These are phyloP conservation scores for Phoma sp. DNA, from an alignment of 2,329 filamentous ascomycete genomes.

Conservation along the genomic window DNA sequence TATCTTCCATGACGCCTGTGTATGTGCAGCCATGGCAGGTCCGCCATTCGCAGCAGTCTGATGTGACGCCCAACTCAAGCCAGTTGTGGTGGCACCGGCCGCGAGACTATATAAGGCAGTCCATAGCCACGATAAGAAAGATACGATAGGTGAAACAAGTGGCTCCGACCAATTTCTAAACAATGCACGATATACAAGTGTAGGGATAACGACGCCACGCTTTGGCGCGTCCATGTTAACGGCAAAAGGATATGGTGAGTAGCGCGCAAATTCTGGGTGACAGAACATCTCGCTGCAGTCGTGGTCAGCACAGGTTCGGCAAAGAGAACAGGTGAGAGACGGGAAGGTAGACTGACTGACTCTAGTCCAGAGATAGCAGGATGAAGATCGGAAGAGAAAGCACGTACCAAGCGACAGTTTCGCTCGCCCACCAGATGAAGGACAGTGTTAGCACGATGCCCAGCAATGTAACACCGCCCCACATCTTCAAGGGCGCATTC, in stretches of 20 bases:
- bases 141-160: slow-evolving; percentile 6
- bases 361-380: slow-evolving; percentile 20
- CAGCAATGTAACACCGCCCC: slow-evolving; percentile 49
- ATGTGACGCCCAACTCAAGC: background rate
- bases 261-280: slow-evolving; percentile 57
- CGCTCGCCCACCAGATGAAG: slow-evolving; percentile 58
- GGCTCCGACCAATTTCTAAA: slow-evolving; percentile 46
- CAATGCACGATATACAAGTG: slow-evolving; percentile 57
- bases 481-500: slow-evolving; percentile 20
- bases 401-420: slow-evolving; percentile 56
- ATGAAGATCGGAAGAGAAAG: slow-evolving; percentile 14
- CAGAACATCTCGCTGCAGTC: slow-evolving; percentile 56
- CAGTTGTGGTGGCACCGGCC: slow-evolving; percentile 14
- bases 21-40: slow-evolving; percentile 4
- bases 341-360: slow-evolving; percentile 13
- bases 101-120: slow-evolving; percentile 13
- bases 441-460: slow-evolving; percentile 52
- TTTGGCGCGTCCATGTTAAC: slow-evolving; percentile 60
- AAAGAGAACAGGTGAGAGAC: background rate
- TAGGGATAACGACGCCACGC: slow-evolving; percentile 64
- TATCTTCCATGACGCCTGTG: slow-evolving; percentile 6
- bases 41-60: background rate
- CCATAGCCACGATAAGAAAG: slow-evolving; percentile 29
- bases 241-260: slow-evolving; percentile 58
- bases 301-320: slow-evolving; percentile 12